Base-by-base conservation (phyloP, 805 yeast species). In the Kodamaea sagamina region DNA sequence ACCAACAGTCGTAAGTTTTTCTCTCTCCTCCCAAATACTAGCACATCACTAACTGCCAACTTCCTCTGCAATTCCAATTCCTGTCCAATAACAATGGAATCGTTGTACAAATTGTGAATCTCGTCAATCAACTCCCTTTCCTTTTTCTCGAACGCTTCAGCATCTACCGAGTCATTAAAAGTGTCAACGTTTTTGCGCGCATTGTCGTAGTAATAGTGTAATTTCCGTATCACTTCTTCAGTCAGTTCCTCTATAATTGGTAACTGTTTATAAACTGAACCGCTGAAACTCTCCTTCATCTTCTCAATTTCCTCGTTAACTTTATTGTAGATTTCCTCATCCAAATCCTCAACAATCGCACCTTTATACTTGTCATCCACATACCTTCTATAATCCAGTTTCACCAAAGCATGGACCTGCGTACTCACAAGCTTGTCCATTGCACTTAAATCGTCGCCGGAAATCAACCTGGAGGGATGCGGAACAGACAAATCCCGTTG, bases 401-500 rank as follows among this genome's bases (percentile, higher is more conserved):
- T 58, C 4, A 75, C 58, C n/a, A 77, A 54, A 1, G 44, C 52
- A 6, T 54, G 38, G 36, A 71, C 47, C 46, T 75, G 79, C 1
- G 44, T 38, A 11, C 54, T 55, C 0, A 74, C 57, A 6, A 47
- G 25, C 4, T 41, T 21, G 2, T 61, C 61, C 2, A 61, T 25
- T 2, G 32, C 47, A 2, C 32, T 19, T 8, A 28, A 25, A 7
- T 18, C 25, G 4, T 37, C 42, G 2, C 27, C n/a, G 1, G 35
- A 35, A 15, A 19, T 17, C 17, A 43, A 15, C 28, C n/a, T 40
- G n/a, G 10, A 37, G 1, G 63, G 65, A 36, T 63, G 38, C 1
- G 80, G 81, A 10, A 75, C 62, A 0, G 68, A 64, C 6, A 81
- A 62, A 0, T 67, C 75, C 39, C 59, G 57, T 51, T 75, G 78